Conservation (phyloP, 2,329 filamentous ascomycete genomes). For the Fusarium coicis region DNA sequence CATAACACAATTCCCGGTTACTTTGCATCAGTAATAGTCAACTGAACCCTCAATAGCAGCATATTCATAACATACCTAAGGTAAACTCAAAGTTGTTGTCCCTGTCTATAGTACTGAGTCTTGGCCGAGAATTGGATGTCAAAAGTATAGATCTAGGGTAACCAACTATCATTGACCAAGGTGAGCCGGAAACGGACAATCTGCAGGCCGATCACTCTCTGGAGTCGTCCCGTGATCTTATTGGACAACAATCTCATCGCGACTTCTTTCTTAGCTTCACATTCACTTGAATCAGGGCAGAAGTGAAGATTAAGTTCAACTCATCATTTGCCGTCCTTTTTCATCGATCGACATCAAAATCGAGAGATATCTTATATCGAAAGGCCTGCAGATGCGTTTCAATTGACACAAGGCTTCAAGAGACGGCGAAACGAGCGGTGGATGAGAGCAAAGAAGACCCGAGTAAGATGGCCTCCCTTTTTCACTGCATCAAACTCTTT, state of each 20-base stretch:
- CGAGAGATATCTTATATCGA: neutral
- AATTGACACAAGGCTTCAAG: neutral
- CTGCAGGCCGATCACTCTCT: conserved; percentile 20
- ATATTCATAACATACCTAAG: neutral
- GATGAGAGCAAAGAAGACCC: conserved; percentile 24
- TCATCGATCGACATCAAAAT: neutral
- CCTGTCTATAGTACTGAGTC: too few relatives aligned
- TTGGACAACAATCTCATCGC: conserved; percentile 39
- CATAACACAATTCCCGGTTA: neutral
- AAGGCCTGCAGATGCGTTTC: neutral
- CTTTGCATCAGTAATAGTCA: neutral
- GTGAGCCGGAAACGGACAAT: conserved; percentile 40
- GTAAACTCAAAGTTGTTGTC: neutral
- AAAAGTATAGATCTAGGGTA: conserved; percentile 20
- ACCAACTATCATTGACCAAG: neutral
- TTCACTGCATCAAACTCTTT: neutral
- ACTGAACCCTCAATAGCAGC: neutral
- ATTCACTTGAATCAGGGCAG: conserved; percentile 23
- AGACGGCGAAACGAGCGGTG: conserved; percentile 1
- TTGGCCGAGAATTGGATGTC: neutral
- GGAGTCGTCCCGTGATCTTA: conserved; percentile 19
- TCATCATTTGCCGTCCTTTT: conserved; percentile 16
- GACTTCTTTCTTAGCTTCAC: conserved; percentile 32
- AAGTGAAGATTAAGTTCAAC: conserved; percentile 14
- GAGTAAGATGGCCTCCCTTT: conserved; percentile 20